Evolutionary conservation across 345 rosid genomes (phyloP), one percentile per base, ranked within the genome.

Genomic region (Passiflora organensis): DNA sequence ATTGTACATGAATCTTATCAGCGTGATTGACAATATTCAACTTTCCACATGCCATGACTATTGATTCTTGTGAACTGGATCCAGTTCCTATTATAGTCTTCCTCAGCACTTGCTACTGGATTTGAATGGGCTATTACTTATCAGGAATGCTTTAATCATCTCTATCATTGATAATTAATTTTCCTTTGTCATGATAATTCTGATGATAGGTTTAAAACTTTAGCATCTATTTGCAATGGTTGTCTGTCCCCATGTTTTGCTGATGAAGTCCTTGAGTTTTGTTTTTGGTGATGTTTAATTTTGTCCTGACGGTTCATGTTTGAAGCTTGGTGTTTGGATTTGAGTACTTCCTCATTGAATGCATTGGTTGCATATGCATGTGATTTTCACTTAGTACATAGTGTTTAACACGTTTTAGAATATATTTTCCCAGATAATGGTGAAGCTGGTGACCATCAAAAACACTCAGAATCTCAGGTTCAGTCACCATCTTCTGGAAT

Each of bases 361-460:
- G 23, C 25, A 1, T 50, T 12, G 6, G n/a, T 50, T 25, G 13
- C 9, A 41, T 41, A 0, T 32, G 19, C 37, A 28, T 16, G 54
- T 6, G 8, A 9, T 25, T 2, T 50, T 12, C 28, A 13, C 21
- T 28, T 50, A 6, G 25, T 32, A 37, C 39, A 47, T 48, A 51
- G 44, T 43, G 32, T 43, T 63, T 20, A 28, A 28, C 46, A 55
- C 32, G 47, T 38, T 58, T 13, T n/a, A n/a, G 18, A 58, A 58
- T 41, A 37, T 63, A 22, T 18, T 53, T 63, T 10, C 50, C 34
- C 77, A 86, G 96, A 80, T 69, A 85, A 75, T 66, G 78, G 73
- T 56, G 83, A 83, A 63, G 72, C 72, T 55, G 82, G 60, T 66
- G 95, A 79, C 77, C 95, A 80, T 63, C 80, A 76, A 65, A 83